A percentile compares a stretch with the other conserved stretches of the same genome.
These are phyloP conservation scores for Paramecium pentaurelia DNA, from an alignment of 73 alveolate genomes.

Conservation along the genomic window DNA sequence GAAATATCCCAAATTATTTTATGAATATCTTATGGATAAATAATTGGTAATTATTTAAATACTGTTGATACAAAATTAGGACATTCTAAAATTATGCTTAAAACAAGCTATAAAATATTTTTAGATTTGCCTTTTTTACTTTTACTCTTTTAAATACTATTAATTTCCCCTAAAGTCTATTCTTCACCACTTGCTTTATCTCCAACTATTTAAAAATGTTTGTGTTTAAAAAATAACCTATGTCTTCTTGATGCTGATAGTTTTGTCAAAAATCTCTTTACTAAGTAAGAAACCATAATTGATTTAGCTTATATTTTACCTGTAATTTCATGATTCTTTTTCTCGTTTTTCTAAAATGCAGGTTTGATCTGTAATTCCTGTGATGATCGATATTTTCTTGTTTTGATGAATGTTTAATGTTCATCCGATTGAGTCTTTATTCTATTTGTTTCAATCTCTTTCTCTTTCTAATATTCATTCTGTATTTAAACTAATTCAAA, in stretches of 20 bases:
- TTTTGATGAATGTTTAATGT: neutral
- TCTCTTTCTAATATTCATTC: neutral
- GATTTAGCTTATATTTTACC: neutral
- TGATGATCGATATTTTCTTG: constrained; percentile 12
- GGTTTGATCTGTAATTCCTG: neutral
- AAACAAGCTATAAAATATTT: neutral
- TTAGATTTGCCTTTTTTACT: neutral
- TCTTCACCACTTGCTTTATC: constrained; percentile 10
- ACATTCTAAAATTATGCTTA: neutral
- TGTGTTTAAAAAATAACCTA: neutral
- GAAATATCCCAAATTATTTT: constrained; percentile 10
- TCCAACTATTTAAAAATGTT: neutral
- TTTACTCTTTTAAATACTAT: neutral
- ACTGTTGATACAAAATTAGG: neutral
- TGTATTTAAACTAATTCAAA: neutral
- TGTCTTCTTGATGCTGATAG: neutral
- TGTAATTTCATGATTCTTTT: neutral
- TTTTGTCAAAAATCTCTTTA: constrained; percentile 20
- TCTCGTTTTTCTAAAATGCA: neutral
- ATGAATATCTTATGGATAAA: neutral
- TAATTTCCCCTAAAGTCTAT: neutral
- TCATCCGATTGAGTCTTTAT: neutral
- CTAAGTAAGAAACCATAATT: constrained; percentile 13
- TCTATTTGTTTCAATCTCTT: neutral
- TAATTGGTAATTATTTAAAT: neutral